phyloP scores from a whole-genome alignment of 805 yeast species.

The Peterozyma xylosa region DNA sequence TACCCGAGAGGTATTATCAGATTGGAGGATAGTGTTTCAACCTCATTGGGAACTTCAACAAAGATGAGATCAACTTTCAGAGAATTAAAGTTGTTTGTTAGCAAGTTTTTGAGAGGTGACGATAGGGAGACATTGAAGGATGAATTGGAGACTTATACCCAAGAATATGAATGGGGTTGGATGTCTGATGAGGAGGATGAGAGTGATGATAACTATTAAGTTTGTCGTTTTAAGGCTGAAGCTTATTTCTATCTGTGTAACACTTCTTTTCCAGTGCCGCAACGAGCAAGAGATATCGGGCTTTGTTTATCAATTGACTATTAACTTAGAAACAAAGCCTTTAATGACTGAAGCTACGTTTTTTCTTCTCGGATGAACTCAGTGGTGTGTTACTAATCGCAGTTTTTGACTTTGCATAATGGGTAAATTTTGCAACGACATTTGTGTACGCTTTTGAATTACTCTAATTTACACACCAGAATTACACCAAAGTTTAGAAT shows the following conservation, averaged over 20 bases:
- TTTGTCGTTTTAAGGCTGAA: background rate
- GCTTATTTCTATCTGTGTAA: background rate
- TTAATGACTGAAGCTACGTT: no score
- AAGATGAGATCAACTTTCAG: conserved; percentile 14
- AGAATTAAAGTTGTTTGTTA: conserved; percentile 18
- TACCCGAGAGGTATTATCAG: conserved; percentile 20
- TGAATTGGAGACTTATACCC: conserved; percentile 32
- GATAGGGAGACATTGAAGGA: conserved; percentile 50
- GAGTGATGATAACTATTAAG: conserved; percentile 29
- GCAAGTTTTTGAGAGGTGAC: conserved; percentile 27
- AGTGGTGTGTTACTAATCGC: no score
- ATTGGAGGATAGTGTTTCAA: conserved; percentile 9
- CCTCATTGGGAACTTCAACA: conserved; percentile 16
- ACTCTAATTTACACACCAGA: no score
- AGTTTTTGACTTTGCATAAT: no score
- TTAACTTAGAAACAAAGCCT: background rate
- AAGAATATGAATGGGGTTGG: conserved; percentile 46
- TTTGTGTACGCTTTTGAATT: no score
- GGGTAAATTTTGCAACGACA: no score
- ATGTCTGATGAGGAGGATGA: conserved; percentile 35
- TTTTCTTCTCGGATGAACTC: background rate
- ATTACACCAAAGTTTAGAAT: no score
- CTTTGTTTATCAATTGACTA: no score
- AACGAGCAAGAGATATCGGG: background rate
- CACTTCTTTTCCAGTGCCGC: background rate